phyloP scores from a whole-genome alignment of 345 rosid species.

The Xanthoceras sorbifolium region DNA sequence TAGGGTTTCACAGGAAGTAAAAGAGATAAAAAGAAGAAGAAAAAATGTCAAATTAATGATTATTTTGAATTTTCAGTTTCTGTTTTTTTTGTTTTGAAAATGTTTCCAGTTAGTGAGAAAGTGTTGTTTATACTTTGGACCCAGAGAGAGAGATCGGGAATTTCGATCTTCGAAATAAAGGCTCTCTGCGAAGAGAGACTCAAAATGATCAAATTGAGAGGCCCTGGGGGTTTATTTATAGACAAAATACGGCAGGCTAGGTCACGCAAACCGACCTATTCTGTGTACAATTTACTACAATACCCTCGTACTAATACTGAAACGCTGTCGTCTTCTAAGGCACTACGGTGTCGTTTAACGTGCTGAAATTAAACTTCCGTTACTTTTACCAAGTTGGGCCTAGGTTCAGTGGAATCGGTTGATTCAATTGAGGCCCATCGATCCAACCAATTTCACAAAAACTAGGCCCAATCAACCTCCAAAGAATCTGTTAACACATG shows the following conservation, averaged over 20 bases:
- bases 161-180: neutral
- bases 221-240: slow-evolving; percentile 14
- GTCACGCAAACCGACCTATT: neutral
- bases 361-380: no score
- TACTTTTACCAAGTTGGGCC: no score
- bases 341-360: no score
- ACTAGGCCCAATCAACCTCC: no score
- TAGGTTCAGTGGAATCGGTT: no score
- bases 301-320: neutral
- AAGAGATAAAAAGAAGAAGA: neutral
- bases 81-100: neutral
- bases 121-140: neutral
- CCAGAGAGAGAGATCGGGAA: neutral
- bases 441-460: no score
- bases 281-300: neutral
- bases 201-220: accelerated
- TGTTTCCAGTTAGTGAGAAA: neutral
- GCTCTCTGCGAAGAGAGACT: neutral
- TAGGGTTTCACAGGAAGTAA: slow-evolving; percentile 14
- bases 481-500: no score
- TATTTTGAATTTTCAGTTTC: neutral
- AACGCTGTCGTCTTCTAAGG: neutral
- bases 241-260: neutral
- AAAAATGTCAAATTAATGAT: neutral
- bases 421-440: no score